These are phyloP conservation scores for Taxillus chinensis DNA, from an alignment of 164 flowering plant species.

Conservation along the genomic window DNA sequence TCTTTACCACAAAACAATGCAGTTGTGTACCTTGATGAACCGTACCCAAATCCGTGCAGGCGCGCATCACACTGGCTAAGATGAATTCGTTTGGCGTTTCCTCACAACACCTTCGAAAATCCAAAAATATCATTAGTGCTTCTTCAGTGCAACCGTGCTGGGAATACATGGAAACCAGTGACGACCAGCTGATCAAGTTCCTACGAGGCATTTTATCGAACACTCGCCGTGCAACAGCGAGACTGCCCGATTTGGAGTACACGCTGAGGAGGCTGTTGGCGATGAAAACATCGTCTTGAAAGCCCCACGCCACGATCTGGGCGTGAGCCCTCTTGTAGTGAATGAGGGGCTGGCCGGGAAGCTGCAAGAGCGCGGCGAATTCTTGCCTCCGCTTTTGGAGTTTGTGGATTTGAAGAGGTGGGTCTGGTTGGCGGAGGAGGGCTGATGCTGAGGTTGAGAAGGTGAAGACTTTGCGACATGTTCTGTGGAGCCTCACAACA, in stretches of 20 bases:
- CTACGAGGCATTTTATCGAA: conserved; percentile 46
- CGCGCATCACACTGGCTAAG: conserved; percentile 45
- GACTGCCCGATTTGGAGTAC: conserved; percentile 25
- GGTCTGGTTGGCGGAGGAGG: conserved; percentile 5
- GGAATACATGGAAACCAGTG: conserved; percentile 40
- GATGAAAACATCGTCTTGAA: conserved; percentile 33
- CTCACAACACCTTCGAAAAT: conserved; percentile 15
- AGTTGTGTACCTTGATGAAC: conserved; percentile 26
- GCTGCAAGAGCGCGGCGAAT: conserved; percentile 34
- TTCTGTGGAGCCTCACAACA: too few relatives aligned
- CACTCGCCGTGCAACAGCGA: conserved; percentile 27
- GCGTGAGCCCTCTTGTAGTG: conserved; percentile 26
- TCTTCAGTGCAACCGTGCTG: conserved; percentile 30
- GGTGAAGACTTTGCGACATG: neutral
- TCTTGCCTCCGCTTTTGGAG: conserved; percentile 17
- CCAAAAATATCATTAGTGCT: conserved; percentile 30
- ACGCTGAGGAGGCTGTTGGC: conserved; percentile 26
- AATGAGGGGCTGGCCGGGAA: conserved; percentile 7
- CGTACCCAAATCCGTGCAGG: conserved; percentile 29
- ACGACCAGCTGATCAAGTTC: conserved; percentile 48
- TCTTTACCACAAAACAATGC: conserved; percentile 32
- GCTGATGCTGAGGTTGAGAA: conserved; percentile 11
- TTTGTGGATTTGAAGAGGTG: conserved; percentile 4
- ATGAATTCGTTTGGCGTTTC: conserved; percentile 44
- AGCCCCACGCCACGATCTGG: conserved; percentile 31